Base-by-base conservation (phyloP, 306 rosid genomes). In the Pachyrhizus erosus region DNA sequence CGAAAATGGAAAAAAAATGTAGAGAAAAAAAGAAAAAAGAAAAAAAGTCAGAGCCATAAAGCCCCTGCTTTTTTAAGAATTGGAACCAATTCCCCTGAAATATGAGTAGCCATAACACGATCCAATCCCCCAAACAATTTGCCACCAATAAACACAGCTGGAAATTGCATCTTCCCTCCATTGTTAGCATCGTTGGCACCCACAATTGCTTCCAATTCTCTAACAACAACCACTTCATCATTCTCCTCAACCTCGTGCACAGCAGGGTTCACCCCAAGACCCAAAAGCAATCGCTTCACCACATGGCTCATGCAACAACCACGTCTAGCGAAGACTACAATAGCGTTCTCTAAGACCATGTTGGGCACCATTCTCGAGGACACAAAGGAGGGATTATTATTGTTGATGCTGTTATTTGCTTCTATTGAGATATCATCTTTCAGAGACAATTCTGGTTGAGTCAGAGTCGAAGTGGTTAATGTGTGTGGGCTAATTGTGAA, bases 301-400 rank as follows among this genome's bases (percentile, higher is more conserved):
- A 89, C 96, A 5, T 91, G 93, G 78, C 88, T 84, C 96, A 91
- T 89, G 70, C 96, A 91, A 71, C 96, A 91, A 0, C 90, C 96
- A 0, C 79, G 77, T 67, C 89, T 61, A 1, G 77, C 88, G 17
- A 89, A 45, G 8, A 91, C 96, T 24, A 88, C 87, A 4, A 89
- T 89, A 1, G 93, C 89, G 70, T 76, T 91, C 55, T 91, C 93
- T 4, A 87, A 23, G 0, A 89, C 96, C 80, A 84, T 79, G 31
- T 52, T 57, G 7, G 27, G 29, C 1, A 55, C 62, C 62, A 55
- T 55, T 34, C 73, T 79, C 31, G 43, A 5, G 11, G 76, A 64
- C 42, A 0, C 66, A 58, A 58, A 24, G 17, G 8, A 60, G 9
- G 62, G 6, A 2, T 2, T 11, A 58, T 14, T 2, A 0, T 11